Evolutionary conservation across 164 flowering plant species (phyloP).

Genomic region (Sedum album): DNA sequence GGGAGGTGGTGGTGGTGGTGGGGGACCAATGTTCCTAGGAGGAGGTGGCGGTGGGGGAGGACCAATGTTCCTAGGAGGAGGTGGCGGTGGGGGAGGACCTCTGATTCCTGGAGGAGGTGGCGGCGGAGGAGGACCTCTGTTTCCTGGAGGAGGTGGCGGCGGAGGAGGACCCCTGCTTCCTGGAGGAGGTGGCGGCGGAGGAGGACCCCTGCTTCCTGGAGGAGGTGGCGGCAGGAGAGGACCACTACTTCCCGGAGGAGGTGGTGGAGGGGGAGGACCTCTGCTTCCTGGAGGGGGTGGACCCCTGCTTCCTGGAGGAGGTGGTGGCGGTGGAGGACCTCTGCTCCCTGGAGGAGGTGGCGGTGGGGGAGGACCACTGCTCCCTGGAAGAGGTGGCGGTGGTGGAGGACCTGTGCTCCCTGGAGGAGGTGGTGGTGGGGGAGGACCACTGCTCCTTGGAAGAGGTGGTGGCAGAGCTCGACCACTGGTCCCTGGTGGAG

Average conservation of each 20-base stretch:
- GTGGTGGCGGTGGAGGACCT: conserved; percentile 15
- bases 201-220: not conserved
- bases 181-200: too few species aligned
- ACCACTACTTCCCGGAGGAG: conserved; percentile 14
- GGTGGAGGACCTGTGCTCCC: not conserved
- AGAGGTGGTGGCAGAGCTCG: not conserved
- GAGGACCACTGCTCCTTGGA: not conserved
- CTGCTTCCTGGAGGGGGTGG: not conserved
- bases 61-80: conserved; percentile 26
- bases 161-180: too few species aligned
- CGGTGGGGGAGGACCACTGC: conserved; percentile 15
- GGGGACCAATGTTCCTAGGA: conserved; percentile 10
- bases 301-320: too few species aligned
- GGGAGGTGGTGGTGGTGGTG: conserved; percentile 21
- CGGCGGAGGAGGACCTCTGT: too few species aligned
- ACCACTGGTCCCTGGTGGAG: not conserved
- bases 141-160: too few species aligned
- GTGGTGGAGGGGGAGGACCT: conserved; percentile 15
- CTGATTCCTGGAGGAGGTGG: conserved; percentile 21
- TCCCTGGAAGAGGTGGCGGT: conserved; percentile 13
- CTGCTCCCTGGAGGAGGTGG: conserved; percentile 11
- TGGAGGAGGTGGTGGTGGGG: conserved; percentile 4
- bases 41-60: conserved; percentile 15
- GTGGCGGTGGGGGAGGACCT: conserved; percentile 35
- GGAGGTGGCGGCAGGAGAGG: conserved; percentile 13